A percentile compares a stretch with the other conserved stretches of the same genome.
phyloP scores from a whole-genome alignment of 2,329 filamentous ascomycete genomes.

The Onygenales sp. region DNA sequence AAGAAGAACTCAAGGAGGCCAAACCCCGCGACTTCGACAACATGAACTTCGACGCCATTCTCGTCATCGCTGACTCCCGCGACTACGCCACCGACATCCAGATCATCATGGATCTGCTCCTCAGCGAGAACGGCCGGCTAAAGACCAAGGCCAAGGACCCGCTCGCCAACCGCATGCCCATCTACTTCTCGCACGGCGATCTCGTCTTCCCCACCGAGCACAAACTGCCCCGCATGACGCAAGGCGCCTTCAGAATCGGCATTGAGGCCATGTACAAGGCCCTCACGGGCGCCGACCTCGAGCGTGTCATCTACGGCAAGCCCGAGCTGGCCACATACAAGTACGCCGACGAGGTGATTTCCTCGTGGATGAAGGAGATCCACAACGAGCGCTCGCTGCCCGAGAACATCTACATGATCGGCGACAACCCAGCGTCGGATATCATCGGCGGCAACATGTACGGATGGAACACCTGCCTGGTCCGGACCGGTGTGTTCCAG shows the following conservation, averaged over 20 bases:
- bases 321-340: conserved; percentile 68
- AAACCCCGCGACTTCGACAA: conserved; percentile 63
- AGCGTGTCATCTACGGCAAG: conserved; percentile 70
- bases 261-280: conserved; percentile 58
- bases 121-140: conserved; percentile 57
- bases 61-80: conserved; percentile 65
- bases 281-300: conserved; percentile 58
- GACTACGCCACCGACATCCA: conserved; percentile 69
- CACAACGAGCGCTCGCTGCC: conserved; percentile 63
- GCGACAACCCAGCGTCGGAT: conserved; percentile 65
- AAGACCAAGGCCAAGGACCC: conserved; percentile 58
- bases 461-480: conserved; percentile 71
- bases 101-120: conserved; percentile 64
- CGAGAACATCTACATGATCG: conserved; percentile 66
- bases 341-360: conserved; percentile 65
- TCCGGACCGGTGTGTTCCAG: conserved; percentile 70
- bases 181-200: conserved; percentile 63
- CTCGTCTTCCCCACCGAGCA: conserved; percentile 56
- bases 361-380: conserved; percentile 65
- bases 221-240: conserved; percentile 56
- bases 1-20: conserved; percentile 57
- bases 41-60: conserved; percentile 62
- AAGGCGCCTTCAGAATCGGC: conserved; percentile 65
- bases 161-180: conserved; percentile 56
- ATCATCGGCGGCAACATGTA: conserved; percentile 73